A percentile compares a stretch with the other conserved stretches of the same genome.
Conservation (phyloP, 2,329 filamentous ascomycete species). For the Chaetomium sp. region DNA sequence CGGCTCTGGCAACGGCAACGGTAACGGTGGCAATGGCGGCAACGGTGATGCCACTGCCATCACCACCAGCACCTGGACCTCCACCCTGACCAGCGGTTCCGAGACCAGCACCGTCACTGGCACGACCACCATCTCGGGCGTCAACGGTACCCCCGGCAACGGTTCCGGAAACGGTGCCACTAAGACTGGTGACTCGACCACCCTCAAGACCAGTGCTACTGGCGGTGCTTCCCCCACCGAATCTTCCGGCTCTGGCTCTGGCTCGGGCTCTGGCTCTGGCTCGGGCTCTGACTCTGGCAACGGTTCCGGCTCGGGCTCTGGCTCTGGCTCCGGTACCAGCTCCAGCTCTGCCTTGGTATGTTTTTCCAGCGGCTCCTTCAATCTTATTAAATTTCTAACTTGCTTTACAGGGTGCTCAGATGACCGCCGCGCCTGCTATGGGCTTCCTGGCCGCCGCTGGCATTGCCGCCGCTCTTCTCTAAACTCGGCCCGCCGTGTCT, state of each 20-base stretch:
- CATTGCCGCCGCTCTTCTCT: constrained; percentile 43
- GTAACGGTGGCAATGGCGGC: not conserved
- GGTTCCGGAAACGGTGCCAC: constrained; percentile 16
- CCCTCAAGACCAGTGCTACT: constrained; percentile 17
- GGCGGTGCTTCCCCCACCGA: constrained; percentile 16
- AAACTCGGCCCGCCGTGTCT: constrained; percentile 23
- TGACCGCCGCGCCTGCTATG: constrained; percentile 38
- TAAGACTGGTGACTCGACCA: constrained; percentile 17
- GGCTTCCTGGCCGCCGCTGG: constrained; percentile 45
- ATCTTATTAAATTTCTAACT: not conserved
- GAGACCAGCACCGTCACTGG: constrained; percentile 32
- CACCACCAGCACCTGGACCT: constrained; percentile 34
- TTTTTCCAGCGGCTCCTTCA: constrained; percentile 1
- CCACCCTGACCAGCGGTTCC: constrained; percentile 30
- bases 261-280: not conserved
- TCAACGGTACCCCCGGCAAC: constrained; percentile 19
- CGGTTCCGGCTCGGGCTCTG: constrained; percentile 13
- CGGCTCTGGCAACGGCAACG: not conserved
- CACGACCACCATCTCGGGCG: constrained; percentile 30
- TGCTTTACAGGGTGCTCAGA: constrained; percentile 29
- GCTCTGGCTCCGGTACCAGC: constrained; percentile 12
- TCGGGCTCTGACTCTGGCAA: not conserved
- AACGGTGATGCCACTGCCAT: constrained; percentile 17
- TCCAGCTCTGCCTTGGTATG: constrained; percentile 26
- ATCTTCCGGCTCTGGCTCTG: not conserved